Evolutionary conservation across 192 early-diverging fungal genomes (phyloP), one percentile per base, ranked within the genome.

Genomic region (Linnemannia zychae): DNA sequence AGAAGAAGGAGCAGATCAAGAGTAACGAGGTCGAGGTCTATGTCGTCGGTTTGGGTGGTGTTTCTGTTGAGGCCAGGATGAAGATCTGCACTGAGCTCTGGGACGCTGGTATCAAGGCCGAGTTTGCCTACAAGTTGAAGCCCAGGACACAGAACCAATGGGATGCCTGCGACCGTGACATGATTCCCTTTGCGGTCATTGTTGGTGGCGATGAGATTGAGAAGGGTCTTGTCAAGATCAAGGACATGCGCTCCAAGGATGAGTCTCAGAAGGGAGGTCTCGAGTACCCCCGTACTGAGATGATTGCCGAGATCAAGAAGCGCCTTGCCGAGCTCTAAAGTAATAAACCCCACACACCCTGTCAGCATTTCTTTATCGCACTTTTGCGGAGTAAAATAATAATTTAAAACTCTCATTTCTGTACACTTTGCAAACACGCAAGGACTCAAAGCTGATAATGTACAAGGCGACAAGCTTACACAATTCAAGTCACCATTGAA

Each of bases 101-200:
- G 98, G 94, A 99, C 88, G 92, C 91, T 34, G 96, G 94, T 9
- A 93, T 99, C 70, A 94, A 95, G 57, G 95, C 98, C 38, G 95
- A 98, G 86, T 99, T 95, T 88, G 88, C 94, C 77, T 98, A 95
- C 90, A 99, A 99, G 90, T 87, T 88, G n/a, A 98, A 99, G 86
- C 95, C 96, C 16, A 91, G 93, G 76, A 88, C 95, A 66, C 93
- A 95, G 65, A 84, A 81, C 7, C 97, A 99, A 88, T 97, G 93
- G 85, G 91, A 93, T 63, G 88, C 80, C 12, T 97, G 97, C 80
- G 96, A 98, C 71, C 92, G 91, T 36, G 95, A 97, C 60, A 91
- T 93, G 71, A 98, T 99, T 75, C 98, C 98, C 2, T 92, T 96
- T 67, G 96, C 95, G 1, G 93, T 99, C 50, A 96, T 98, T 74